These are phyloP conservation scores for Diplodia corticola DNA, from an alignment of 2,329 filamentous ascomycete species.

Conservation along the genomic window DNA sequence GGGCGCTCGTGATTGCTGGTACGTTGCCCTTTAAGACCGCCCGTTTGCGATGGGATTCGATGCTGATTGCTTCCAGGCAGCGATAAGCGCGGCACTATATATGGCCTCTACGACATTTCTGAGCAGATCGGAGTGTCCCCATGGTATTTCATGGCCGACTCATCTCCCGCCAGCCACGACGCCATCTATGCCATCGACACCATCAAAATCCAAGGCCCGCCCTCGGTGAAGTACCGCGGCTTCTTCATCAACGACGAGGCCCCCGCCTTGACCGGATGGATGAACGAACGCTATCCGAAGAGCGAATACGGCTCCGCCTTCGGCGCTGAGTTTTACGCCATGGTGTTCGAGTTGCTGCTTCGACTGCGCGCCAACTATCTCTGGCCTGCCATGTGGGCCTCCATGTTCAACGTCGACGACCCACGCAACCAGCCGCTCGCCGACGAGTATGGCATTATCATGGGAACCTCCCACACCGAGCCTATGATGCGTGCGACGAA, in stretches of 20 bases:
- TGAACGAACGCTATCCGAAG: slow-evolving; percentile 52
- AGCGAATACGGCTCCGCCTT: slow-evolving; percentile 40
- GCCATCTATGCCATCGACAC: slow-evolving; percentile 58
- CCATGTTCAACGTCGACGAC: slow-evolving; percentile 73
- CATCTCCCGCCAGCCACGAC: slow-evolving; percentile 53
- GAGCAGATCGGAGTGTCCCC: slow-evolving; percentile 73
- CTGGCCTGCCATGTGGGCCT: slow-evolving; percentile 72
- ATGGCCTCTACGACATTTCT: slow-evolving; percentile 68
- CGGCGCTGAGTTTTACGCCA: slow-evolving; percentile 65
- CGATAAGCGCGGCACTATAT: slow-evolving; percentile 68
- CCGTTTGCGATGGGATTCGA: background rate
- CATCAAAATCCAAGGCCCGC: slow-evolving; percentile 59
- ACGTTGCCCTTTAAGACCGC: background rate
- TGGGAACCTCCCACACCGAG: slow-evolving; percentile 73
- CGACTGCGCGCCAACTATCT: slow-evolving; percentile 72
- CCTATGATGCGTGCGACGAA: slow-evolving; percentile 64
- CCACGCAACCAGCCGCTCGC: slow-evolving; percentile 66
- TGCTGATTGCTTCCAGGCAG: slow-evolving; percentile 43
- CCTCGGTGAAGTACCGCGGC: slow-evolving; percentile 67
- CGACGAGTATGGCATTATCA: slow-evolving; percentile 72
- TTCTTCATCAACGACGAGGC: slow-evolving; percentile 73
- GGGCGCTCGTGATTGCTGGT: slow-evolving; percentile 66
- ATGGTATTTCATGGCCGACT: slow-evolving; percentile 70
- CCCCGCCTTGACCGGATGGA: slow-evolving; percentile 67
- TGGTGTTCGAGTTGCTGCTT: slow-evolving; percentile 70